phyloP scores from a whole-genome alignment of 2,329 filamentous ascomycete genomes.

The Neofusicoccum parvum region DNA sequence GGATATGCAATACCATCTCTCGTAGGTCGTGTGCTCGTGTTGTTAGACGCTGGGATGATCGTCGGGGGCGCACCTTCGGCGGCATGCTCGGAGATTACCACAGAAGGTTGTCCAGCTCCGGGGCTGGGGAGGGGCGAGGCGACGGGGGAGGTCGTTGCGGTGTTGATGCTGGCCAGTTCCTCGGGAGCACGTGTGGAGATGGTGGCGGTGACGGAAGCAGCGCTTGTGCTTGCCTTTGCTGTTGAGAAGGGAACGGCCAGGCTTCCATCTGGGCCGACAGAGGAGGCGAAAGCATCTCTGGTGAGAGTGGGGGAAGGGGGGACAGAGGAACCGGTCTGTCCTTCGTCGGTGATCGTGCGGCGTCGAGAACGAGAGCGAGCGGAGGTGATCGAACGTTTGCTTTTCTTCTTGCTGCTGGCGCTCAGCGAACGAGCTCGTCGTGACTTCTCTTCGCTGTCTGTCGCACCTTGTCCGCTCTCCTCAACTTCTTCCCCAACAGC shows the following conservation, averaged over 20 bases:
- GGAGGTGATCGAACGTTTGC: constrained; percentile 12
- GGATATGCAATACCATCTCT: constrained; percentile 72
- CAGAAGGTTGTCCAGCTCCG: constrained; percentile 5
- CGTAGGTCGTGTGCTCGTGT: constrained; percentile 64
- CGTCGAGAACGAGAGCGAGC: constrained; percentile 33
- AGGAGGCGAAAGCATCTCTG: constrained; percentile 2
- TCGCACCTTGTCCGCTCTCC: neutral
- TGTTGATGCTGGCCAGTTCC: neutral
- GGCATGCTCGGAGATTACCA: constrained; percentile 14
- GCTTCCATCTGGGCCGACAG: neutral
- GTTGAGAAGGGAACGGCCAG: neutral
- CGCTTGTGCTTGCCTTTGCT: constrained; percentile 1
- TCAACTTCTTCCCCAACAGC: neutral
- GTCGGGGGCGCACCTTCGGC: constrained; percentile 30
- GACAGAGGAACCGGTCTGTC: constrained; percentile 28
- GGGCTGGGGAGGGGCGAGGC: constrained; percentile 18
- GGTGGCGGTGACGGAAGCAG: constrained; percentile 13
- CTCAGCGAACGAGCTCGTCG: constrained; percentile 17
- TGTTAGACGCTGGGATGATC: constrained; percentile 50
- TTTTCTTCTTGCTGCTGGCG: constrained; percentile 19
- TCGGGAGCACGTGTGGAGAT: constrained; percentile 18
- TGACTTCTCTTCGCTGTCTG: constrained; percentile 9
- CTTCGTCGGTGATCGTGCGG: constrained; percentile 36
- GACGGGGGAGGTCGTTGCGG: constrained; percentile 1
- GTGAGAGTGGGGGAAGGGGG: constrained; percentile 19